These are phyloP conservation scores for Sonneratia alba DNA, from an alignment of 345 rosid species.

Conservation along the genomic window DNA sequence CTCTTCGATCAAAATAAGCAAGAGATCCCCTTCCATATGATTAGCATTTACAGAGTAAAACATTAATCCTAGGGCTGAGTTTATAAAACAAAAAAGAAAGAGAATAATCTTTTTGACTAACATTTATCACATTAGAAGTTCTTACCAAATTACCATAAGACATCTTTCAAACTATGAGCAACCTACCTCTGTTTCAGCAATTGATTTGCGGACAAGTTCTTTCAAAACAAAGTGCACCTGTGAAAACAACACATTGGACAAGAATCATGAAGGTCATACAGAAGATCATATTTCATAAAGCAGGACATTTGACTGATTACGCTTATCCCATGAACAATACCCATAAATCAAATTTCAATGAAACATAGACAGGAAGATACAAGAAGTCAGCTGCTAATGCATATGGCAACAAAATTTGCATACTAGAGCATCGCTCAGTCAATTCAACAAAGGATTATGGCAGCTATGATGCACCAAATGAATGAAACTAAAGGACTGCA, in stretches of 20 bases:
- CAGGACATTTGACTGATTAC: background rate
- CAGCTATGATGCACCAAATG: background rate
- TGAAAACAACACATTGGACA: conserved; percentile 1
- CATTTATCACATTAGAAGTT: background rate
- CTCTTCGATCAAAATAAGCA: background rate
- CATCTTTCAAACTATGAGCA: conserved; percentile 10
- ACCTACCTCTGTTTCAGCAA: conserved; percentile 81
- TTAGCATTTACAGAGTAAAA: no score
- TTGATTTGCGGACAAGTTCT: conserved; percentile 94
- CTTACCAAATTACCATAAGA: background rate
- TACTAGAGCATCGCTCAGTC: background rate
- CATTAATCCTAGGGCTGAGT: background rate
- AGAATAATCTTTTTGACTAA: background rate
- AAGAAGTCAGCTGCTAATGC: background rate
- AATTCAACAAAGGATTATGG: background rate
- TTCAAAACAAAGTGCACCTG: conserved; percentile 93
- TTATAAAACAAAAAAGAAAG: background rate
- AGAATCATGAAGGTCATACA: background rate
- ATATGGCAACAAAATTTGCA: background rate
- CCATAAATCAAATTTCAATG: background rate
- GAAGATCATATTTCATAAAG: background rate
- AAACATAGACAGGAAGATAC: background rate
- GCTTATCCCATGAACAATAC: background rate
- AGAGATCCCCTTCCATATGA: background rate
- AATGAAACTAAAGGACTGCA: background rate